Base-by-base conservation (phyloP, 768 basidiomycete genomes). In the Asterophora parasitica region DNA sequence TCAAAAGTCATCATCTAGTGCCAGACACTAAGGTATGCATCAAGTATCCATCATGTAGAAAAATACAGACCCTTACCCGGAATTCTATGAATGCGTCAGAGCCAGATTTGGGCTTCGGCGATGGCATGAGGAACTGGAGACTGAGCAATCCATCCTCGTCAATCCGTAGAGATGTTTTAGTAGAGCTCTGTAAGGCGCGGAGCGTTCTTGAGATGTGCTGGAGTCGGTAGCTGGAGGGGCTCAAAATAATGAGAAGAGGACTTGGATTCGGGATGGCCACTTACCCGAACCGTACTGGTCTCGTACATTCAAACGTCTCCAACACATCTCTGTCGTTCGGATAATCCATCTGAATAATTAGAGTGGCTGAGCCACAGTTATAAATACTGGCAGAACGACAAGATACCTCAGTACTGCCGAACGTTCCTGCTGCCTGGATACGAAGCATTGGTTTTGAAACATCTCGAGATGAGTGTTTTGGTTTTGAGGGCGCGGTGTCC, bases 301-400 rank as follows among this genome's bases (percentile, higher is more conserved):
- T 70, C 9, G 65, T 70, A 62, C 94, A 97, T 51, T 95, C 89
- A 57, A 96, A 92, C 0, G 83, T 80, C 65, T 96, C 92, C 26
- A 97, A 75, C 0, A 98, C 88, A 42, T 96, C 92, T 40, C 78
- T 76, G 59, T 95, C 92, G 57, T 90, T 92, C 3, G 92, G 92
- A 53, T 94, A 98, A 66, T 99, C 94, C 83, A 97, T 90, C 92
- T 94, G 57, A 26, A 12, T 4, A 13, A 32, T 13, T 26, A 15
- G 41, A 15, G 54, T 44, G 49, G 32, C 17, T 48, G 10, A 20
- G 23, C 38, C 31, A 37, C 20, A 36, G 23, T 33, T 19, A n/a
- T n/a, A 20, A 27, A 34, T 5, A 28, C n/a, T 31, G 30, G 30
- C 39, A 15, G 43, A 20, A 11, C 39, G 16, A 42, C 30, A 1